A percentile compares a stretch with the other conserved stretches of the same genome.
Conservation (phyloP, 1,284 basidiomycete genomes). For the Melampsora occidentalis region DNA sequence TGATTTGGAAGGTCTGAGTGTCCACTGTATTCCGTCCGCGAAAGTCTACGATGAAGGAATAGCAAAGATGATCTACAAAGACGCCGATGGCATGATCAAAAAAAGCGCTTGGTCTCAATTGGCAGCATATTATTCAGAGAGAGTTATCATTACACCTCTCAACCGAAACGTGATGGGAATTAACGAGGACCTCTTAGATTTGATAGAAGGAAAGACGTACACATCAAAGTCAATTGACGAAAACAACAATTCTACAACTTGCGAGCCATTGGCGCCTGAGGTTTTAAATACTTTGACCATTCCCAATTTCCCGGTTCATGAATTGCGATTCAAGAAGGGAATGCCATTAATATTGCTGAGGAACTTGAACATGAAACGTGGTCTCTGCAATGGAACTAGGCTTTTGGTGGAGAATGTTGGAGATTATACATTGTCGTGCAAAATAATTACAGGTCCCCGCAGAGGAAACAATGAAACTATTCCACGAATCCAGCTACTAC, state of each 20-base stretch:
- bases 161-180: not conserved
- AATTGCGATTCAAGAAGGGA: not conserved
- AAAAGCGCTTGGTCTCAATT: not conserved
- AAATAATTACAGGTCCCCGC: not conserved
- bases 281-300: not conserved
- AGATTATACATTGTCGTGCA: not conserved
- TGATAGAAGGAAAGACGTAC: not conserved
- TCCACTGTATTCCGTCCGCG: not conserved
- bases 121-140: not conserved
- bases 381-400: slow-evolving; percentile 9
- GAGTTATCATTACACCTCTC: not conserved
- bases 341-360: not conserved
- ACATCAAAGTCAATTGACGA: not conserved
- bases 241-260: not conserved
- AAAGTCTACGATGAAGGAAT: not conserved
- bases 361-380: not conserved
- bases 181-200: not conserved
- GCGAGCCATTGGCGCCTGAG: not conserved
- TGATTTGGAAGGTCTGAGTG: not conserved
- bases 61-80: not conserved
- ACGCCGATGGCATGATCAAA: not conserved
- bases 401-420: not conserved
- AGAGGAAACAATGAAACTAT: not conserved
- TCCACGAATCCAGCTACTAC: not conserved
- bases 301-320: not conserved